A percentile compares a stretch with the other conserved stretches of the same genome.
These are phyloP conservation scores for Fraxinus nigra DNA, from an alignment of 305 asterid genomes.

Conservation along the genomic window DNA sequence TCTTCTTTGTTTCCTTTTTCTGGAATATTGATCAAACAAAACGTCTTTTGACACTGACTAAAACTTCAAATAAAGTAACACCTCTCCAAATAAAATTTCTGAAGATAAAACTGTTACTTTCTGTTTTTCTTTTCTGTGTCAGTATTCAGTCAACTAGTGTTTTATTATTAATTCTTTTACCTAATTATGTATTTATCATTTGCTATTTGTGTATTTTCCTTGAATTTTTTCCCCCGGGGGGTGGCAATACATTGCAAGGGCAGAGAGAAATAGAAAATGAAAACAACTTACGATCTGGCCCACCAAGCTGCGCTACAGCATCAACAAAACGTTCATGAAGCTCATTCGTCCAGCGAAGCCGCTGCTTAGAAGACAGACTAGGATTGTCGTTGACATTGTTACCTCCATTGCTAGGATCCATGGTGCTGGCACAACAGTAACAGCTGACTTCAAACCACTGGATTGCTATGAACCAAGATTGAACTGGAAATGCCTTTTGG, in stretches of 20 bases:
- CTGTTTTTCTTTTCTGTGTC: not conserved
- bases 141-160: not conserved
- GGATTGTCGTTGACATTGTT: constrained; percentile 44
- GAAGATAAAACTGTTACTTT: not conserved
- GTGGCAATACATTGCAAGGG: not conserved
- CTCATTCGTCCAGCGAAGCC: constrained; percentile 89
- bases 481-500: constrained; percentile 42
- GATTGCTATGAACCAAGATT: constrained; percentile 41
- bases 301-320: constrained; percentile 91
- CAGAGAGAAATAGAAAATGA: not conserved
- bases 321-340: constrained; percentile 88
- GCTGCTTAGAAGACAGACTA: constrained; percentile 69
- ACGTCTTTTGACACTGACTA: not conserved
- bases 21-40: not conserved
- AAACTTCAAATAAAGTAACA: not conserved
- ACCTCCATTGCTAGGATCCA: constrained; percentile 51
- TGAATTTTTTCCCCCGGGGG: not conserved
- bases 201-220: not conserved
- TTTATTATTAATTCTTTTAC: constrained; percentile 7
- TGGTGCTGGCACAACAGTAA: constrained; percentile 40
- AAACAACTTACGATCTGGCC: constrained; percentile 75
- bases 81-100: not conserved
- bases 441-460: constrained; percentile 35
- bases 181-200: not conserved
- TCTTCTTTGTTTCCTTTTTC: not conserved